These are phyloP conservation scores for Arxiozyma bovina DNA, from an alignment of 1,139 yeast species.

Conservation along the genomic window DNA sequence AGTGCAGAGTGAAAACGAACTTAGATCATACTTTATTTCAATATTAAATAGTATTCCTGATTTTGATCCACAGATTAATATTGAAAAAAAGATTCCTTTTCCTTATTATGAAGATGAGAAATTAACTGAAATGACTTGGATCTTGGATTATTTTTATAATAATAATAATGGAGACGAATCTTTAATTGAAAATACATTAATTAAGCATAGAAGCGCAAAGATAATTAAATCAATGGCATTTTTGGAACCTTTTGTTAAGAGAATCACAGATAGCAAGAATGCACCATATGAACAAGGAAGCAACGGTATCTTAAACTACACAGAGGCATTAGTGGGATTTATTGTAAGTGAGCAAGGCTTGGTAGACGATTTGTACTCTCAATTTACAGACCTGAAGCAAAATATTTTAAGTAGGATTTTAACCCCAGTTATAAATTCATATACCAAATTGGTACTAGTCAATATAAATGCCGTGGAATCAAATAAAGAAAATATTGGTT, in stretches of 20 bases:
- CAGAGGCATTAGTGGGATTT: constrained; percentile 43
- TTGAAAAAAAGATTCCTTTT: constrained; percentile 34
- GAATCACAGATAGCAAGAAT: constrained; percentile 34
- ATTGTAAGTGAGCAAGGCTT: constrained; percentile 43
- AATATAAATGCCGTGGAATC: constrained; percentile 33
- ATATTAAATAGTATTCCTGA: constrained; percentile 28
- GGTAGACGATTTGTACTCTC: constrained; percentile 34
- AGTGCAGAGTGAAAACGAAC: constrained; percentile 27
- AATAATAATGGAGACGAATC: constrained; percentile 26
- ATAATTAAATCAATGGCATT: constrained; percentile 38
- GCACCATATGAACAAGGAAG: constrained; percentile 54
- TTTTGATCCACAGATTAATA: constrained; percentile 36
- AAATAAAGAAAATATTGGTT: constrained; percentile 35
- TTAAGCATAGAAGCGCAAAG: constrained; percentile 40
- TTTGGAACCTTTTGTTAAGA: constrained; percentile 41
- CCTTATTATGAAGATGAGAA: constrained; percentile 34
- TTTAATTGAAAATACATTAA: constrained; percentile 37
- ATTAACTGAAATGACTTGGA: constrained; percentile 36
- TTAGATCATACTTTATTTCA: constrained; percentile 32
- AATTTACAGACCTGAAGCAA: constrained; percentile 32
- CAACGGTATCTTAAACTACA: constrained; percentile 50
- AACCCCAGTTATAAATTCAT: constrained; percentile 32
- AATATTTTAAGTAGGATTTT: constrained; percentile 37
- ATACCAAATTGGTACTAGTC: constrained; percentile 29
- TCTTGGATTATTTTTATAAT: constrained; percentile 41